phyloP scores from a whole-genome alignment of 208 protist species.

The Lotmaria passim region DNA sequence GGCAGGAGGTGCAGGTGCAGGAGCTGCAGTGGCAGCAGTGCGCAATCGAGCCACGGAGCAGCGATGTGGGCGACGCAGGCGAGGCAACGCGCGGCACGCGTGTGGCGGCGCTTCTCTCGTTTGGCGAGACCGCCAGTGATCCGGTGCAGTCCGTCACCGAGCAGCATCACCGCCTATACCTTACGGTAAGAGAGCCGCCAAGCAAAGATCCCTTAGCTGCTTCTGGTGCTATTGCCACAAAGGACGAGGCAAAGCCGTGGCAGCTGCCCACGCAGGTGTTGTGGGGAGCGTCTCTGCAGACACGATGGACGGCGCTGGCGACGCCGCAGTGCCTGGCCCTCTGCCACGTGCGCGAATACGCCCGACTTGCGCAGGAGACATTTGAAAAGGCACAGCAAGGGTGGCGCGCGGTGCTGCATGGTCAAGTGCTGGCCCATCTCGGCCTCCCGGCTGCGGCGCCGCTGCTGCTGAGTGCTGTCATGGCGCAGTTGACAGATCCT shows the following conservation, averaged over 20 bases:
- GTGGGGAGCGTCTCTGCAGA: constrained; percentile 37
- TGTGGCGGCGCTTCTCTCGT: constrained; percentile 1
- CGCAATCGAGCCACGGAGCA: not conserved
- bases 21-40: constrained; percentile 30
- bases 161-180: constrained; percentile 21
- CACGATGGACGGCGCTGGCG: constrained; percentile 32
- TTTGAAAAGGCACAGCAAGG: constrained; percentile 26
- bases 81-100: not conserved
- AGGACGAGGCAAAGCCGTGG: not conserved
- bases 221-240: too few relatives aligned
- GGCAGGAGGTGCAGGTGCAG: constrained; percentile 11
- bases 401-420: constrained; percentile 38
- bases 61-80: not conserved
- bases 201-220: not conserved
- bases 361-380: constrained; percentile 36
- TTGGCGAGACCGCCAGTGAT: constrained; percentile 1
- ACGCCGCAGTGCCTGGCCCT: constrained; percentile 34
- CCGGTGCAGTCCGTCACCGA: constrained; percentile 15
- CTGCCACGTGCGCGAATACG: constrained; percentile 61
- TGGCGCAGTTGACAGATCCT: constrained; percentile 59
- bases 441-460: constrained; percentile 47
- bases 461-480: constrained; percentile 56
- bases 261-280: constrained; percentile 12
- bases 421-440: constrained; percentile 25
- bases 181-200: not conserved